Conservation (phyloP, 2,329 filamentous ascomycete species). For the Diaporthe vaccinii region DNA sequence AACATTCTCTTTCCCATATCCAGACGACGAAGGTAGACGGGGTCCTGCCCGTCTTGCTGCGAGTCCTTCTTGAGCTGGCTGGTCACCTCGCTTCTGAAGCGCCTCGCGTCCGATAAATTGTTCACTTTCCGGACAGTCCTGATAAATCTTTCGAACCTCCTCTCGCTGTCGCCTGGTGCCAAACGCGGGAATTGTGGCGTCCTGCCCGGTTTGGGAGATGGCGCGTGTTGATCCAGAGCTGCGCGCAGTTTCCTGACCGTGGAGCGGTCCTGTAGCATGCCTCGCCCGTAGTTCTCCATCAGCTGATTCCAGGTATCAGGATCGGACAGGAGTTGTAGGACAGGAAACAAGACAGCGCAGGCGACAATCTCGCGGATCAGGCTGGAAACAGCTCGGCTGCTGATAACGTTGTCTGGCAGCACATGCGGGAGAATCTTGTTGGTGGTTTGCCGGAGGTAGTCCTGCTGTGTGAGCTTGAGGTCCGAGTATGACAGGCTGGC, state of each 20-base stretch:
- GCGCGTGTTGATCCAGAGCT: conserved; percentile 93
- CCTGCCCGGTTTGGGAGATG: conserved; percentile 77
- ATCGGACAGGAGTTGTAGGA: conserved; percentile 85
- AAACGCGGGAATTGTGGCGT: conserved; percentile 83
- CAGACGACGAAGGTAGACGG: conserved; percentile 86
- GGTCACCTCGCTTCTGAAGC: conserved; percentile 91
- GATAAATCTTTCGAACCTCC: conserved; percentile 95
- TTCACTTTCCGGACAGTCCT: conserved; percentile 88
- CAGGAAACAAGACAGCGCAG: conserved; percentile 88
- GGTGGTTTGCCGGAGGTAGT: conserved; percentile 84
- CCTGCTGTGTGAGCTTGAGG: conserved; percentile 86
- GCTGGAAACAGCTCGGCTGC: conserved; percentile 83
- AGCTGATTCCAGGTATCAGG: conserved; percentile 98
- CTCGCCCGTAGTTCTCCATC: conserved; percentile 89
- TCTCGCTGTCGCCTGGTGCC: conserved; percentile 85
- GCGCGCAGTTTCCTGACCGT: conserved; percentile 93
- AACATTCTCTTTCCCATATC: conserved; percentile 93
- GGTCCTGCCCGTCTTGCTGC: conserved; percentile 82
- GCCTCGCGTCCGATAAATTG: conserved; percentile 91
- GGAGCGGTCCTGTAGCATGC: conserved; percentile 93
- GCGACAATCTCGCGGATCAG: conserved; percentile 91
- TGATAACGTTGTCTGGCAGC: conserved; percentile 79
- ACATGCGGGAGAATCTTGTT: conserved; percentile 79
- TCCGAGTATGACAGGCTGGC: conserved; percentile 87
- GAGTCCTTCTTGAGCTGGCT: conserved; percentile 92